These are phyloP conservation scores for Phalaenopsis aphrodite DNA, from an alignment of 106 monocot species.

Conservation along the genomic window DNA sequence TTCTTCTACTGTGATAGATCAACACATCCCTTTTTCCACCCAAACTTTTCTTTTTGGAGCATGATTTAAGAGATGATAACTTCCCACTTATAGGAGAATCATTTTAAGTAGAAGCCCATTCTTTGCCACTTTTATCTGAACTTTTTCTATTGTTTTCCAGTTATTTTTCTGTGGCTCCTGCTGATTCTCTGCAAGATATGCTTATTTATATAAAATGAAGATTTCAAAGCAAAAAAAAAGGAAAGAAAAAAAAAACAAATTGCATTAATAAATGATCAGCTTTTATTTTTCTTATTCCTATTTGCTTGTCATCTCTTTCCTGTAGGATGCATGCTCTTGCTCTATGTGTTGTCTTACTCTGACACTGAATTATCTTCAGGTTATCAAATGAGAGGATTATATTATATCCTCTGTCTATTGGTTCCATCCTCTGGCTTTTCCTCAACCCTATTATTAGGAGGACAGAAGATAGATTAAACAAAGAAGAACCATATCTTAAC, in stretches of 20 bases:
- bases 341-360: neutral
- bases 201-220: neutral
- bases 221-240: neutral
- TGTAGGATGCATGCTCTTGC: neutral
- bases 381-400: neutral
- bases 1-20: no score
- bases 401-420: neutral
- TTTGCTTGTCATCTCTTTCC: neutral
- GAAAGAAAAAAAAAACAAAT: neutral
- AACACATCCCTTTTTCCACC: neutral
- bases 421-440: neutral
- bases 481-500: neutral
- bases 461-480: neutral
- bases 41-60: neutral
- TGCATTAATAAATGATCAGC: neutral
- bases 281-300: neutral
- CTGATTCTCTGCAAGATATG: neutral
- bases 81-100: constrained; percentile 2
- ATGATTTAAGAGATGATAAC: neutral
- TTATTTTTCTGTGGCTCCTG: constrained; percentile 4
- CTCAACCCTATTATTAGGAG: neutral
- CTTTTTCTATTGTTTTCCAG: neutral
- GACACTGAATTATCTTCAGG: neutral
- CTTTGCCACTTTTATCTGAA: neutral
- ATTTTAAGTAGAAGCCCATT: neutral